Evolutionary conservation across 768 basidiomycete species (phyloP), one percentile per base, ranked within the genome.

Genomic region (Fomitopsis pulvina): DNA sequence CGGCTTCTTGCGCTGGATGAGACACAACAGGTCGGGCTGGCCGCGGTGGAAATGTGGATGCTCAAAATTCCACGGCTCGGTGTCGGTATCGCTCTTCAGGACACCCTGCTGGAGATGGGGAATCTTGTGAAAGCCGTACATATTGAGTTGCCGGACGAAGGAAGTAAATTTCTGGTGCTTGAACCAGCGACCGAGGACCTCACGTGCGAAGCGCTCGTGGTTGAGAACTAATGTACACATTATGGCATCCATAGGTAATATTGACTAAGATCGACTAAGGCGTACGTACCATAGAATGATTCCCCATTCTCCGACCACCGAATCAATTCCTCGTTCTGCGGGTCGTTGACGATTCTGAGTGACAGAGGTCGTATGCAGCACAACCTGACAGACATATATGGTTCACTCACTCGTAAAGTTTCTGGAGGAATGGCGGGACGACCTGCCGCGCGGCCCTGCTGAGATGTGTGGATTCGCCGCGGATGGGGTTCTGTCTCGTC

Each of bases 81-180:
- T 81, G 54, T 86, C 87, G 47, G 79, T 73, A 51, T 93, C 90
- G 64, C 81, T 79, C 62, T 83, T 87, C 54, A 97, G 77, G 24
- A 92, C 92, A 41, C 94, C 93, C 66, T 95, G 90, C 61, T 95
- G 93, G 18, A 97, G 81, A 63, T 98, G 93, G 0, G 93, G 94
- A 41, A 97, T 91, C 71, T 88, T 88, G 76, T 90, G 88, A 66
- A 93, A 92, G 48, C 90, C 90, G 66, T 94, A 96, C 88, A 93
- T 93, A 75, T 94, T 96, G 57, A 94, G 76, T 63, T 96, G 92
- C 12, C 92, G 78, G 16, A 94, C 92, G 59, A 96, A 96, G 28
- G 86, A 88, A 50, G 81, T 79, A 68, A 96, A 98, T 65, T 95
- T 96, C 53, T 87, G 83, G 70, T 98, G 96, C 66, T 99, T 99